phyloP scores from a whole-genome alignment of 2,329 filamentous ascomycete species.

The Ilyonectria destructans region DNA sequence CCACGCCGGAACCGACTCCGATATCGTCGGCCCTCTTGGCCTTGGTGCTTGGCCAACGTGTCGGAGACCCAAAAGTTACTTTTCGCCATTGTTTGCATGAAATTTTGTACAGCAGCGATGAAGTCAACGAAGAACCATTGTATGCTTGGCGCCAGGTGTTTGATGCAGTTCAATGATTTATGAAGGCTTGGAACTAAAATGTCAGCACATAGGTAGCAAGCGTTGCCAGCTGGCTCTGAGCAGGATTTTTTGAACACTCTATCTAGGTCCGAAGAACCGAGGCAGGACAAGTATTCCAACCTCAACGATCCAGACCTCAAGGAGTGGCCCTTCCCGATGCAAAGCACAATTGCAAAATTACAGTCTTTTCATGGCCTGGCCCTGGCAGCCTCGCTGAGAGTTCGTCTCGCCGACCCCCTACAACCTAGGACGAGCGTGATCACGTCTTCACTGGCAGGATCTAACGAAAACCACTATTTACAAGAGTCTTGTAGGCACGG shows the following conservation, averaged over 20 bases:
- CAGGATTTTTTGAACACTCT: conserved; percentile 5
- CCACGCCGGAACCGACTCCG: not conserved
- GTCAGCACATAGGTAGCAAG: not conserved
- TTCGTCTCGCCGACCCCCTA: not conserved
- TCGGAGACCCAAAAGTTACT: conserved; percentile 39
- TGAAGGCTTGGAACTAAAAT: conserved; percentile 13
- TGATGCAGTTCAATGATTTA: conserved; percentile 27
- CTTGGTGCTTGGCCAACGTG: conserved; percentile 1
- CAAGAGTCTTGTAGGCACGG: not conserved
- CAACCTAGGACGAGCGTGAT: not conserved
- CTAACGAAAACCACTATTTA: not conserved
- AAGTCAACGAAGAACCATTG: conserved; percentile 3
- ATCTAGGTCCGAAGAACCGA: not conserved
- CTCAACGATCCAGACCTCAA: too few species aligned
- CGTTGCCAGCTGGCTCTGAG: not conserved
- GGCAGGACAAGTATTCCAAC: too few species aligned
- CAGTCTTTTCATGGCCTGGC: not conserved
- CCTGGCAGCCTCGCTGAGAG: not conserved
- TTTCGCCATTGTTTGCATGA: conserved; percentile 30
- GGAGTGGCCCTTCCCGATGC: not conserved
- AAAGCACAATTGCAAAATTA: not conserved
- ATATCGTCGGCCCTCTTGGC: not conserved
- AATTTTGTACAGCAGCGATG: conserved; percentile 21
- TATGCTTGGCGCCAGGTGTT: conserved; percentile 42
- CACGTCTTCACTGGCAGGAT: not conserved